Conservation (phyloP, 2,329 filamentous ascomycete species). For the Talaromyces sp. region DNA sequence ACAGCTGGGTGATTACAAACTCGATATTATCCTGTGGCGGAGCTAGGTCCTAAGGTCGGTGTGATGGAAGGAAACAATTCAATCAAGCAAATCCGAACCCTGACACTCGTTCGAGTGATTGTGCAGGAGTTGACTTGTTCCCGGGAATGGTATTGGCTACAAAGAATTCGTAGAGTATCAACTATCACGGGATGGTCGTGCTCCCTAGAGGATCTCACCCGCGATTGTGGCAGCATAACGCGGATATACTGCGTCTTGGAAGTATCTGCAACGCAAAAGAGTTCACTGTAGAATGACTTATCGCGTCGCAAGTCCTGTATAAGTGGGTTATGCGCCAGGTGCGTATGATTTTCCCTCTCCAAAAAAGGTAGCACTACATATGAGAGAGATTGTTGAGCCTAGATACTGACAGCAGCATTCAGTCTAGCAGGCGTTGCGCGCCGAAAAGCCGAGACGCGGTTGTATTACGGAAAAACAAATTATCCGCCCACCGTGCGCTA, state of each 20-base stretch:
- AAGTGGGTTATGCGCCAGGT: constrained; percentile 17
- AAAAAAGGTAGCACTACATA: neutral
- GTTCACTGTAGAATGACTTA: constrained; percentile 12
- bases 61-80: neutral
- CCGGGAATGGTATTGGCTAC: neutral
- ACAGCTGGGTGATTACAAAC: neutral
- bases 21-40: neutral
- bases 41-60: neutral
- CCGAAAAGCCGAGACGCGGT: constrained; percentile 1
- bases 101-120: neutral
- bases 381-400: neutral
- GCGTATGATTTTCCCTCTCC: constrained; percentile 16
- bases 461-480: constrained; percentile 16
- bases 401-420: constrained; percentile 9
- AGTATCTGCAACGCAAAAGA: constrained; percentile 6
- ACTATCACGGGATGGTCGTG: neutral
- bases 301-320: constrained; percentile 6
- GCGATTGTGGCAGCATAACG: constrained; percentile 4
- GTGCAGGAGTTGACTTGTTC: neutral
- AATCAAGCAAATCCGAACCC: neutral
- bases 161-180: constrained; percentile 12
- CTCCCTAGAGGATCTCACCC: constrained; percentile 1
- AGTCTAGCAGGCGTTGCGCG: neutral
- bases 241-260: neutral
- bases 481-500: constrained; percentile 15